Evolutionary conservation across 2,329 filamentous ascomycete genomes (phyloP).

Genomic region (Myriosclerotinia curreyana): DNA sequence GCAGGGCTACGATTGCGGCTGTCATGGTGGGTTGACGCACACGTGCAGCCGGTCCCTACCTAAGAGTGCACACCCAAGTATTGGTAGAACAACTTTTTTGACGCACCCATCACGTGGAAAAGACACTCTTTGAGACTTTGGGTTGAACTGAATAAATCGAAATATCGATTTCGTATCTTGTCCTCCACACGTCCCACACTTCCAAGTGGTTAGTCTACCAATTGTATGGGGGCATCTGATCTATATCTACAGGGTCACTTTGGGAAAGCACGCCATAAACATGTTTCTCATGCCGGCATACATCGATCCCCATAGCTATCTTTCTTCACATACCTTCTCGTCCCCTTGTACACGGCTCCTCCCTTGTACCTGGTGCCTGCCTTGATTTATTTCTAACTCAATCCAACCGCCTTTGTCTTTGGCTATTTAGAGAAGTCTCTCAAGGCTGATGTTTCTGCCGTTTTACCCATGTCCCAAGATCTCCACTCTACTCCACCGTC

Average conservation of each 20-base stretch:
- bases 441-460: background rate
- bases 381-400: background rate
- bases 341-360: background rate
- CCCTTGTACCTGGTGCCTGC: constrained; percentile 5
- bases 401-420: background rate
- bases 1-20: too few relatives aligned
- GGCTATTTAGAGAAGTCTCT: background rate
- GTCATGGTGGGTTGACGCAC: too few relatives aligned
- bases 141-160: background rate
- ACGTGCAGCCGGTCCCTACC: too few relatives aligned
- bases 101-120: background rate
- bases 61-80: too few relatives aligned
- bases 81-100: too few relatives aligned
- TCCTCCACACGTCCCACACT: background rate
- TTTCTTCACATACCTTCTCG: background rate
- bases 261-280: background rate
- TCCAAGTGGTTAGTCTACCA: background rate
- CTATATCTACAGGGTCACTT: background rate
- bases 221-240: background rate
- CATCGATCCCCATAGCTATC: background rate
- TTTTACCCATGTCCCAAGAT: background rate
- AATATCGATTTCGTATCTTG: constrained; percentile 8
- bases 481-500: constrained; percentile 6
- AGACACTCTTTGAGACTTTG: background rate
- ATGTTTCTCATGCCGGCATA: background rate